These are phyloP conservation scores for Phyllosticta citriasiana DNA, from an alignment of 2,329 filamentous ascomycete species.

Conservation along the genomic window DNA sequence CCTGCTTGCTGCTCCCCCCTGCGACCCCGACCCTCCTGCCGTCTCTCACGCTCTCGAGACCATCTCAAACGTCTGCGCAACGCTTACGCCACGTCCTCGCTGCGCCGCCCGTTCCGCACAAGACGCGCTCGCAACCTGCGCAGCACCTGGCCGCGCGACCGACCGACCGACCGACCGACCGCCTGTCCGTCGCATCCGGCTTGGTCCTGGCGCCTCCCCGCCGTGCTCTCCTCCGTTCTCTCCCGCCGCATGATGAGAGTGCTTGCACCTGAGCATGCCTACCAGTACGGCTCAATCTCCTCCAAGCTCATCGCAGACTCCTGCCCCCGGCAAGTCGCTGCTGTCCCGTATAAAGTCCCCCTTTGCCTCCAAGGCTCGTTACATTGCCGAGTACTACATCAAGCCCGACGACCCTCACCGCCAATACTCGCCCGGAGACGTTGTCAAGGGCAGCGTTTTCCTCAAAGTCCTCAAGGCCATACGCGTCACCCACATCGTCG, in stretches of 20 bases:
- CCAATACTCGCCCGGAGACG: conserved; percentile 64
- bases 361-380: conserved; percentile 48
- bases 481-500: conserved; percentile 69
- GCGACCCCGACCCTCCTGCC: neutral
- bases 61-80: neutral
- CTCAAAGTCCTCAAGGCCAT: conserved; percentile 64
- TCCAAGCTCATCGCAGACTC: conserved; percentile 5
- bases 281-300: conserved; percentile 10
- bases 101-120: neutral
- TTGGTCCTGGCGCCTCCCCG: neutral
- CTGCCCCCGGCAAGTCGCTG: conserved; percentile 22
- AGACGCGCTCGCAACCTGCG: neutral
- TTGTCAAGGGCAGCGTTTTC: conserved; percentile 62
- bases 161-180: neutral
- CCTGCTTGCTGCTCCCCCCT: neutral
- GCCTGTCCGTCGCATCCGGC: neutral
- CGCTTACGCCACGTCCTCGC: neutral
- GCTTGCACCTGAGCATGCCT: conserved; percentile 11
- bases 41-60: neutral
- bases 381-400: conserved; percentile 70
- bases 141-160: neutral
- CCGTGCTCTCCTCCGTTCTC: neutral
- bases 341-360: conserved; percentile 48
- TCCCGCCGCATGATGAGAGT: conserved; percentile 10
- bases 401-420: conserved; percentile 67